A percentile compares a stretch with the other conserved stretches of the same genome.
These are phyloP conservation scores for Hypoxylon perforatum DNA, from an alignment of 495 filamentous ascomycete genomes.

Conservation along the genomic window DNA sequence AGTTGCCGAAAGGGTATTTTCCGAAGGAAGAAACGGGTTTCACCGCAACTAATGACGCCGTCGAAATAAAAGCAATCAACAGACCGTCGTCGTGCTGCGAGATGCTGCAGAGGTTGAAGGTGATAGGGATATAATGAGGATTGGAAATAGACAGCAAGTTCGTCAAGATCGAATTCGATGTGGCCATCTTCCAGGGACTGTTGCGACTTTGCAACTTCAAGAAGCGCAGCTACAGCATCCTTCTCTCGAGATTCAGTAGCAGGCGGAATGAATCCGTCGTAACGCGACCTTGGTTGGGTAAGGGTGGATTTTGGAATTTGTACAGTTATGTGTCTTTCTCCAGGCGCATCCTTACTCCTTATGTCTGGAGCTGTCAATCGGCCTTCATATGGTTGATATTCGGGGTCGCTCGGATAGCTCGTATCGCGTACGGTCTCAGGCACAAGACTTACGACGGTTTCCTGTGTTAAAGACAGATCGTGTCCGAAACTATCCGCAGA, in stretches of 20 bases:
- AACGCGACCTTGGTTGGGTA: conserved; percentile 37
- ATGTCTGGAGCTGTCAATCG: conserved; percentile 23
- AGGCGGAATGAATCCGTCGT: conserved; percentile 33
- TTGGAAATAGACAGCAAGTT: conserved; percentile 63
- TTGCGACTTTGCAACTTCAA: conserved; percentile 3
- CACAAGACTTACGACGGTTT: background rate
- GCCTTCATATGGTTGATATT: conserved; percentile 9
- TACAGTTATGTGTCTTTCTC: conserved; percentile 29
- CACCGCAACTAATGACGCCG: conserved; percentile 64
- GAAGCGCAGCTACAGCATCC: conserved; percentile 42
- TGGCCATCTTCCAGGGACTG: conserved; percentile 35
- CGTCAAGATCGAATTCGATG: conserved; percentile 59
- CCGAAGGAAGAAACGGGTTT: conserved; percentile 58
- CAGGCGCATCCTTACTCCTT: background rate
- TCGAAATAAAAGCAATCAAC: conserved; percentile 63
- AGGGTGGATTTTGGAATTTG: conserved; percentile 44
- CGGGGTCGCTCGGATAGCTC: conserved; percentile 2
- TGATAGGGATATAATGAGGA: conserved; percentile 51
- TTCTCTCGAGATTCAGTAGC: conserved; percentile 38
- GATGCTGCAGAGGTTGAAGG: conserved; percentile 63
- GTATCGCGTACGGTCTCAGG: background rate
- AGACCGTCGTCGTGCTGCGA: conserved; percentile 51
- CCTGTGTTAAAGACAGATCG: background rate
- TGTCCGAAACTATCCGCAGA: background rate
- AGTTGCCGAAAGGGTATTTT: conserved; percentile 65